Evolutionary conservation across 139 green algal species (phyloP), one percentile per base, ranked within the genome.

Genomic region (Chlamydomonas incerta): DNA sequence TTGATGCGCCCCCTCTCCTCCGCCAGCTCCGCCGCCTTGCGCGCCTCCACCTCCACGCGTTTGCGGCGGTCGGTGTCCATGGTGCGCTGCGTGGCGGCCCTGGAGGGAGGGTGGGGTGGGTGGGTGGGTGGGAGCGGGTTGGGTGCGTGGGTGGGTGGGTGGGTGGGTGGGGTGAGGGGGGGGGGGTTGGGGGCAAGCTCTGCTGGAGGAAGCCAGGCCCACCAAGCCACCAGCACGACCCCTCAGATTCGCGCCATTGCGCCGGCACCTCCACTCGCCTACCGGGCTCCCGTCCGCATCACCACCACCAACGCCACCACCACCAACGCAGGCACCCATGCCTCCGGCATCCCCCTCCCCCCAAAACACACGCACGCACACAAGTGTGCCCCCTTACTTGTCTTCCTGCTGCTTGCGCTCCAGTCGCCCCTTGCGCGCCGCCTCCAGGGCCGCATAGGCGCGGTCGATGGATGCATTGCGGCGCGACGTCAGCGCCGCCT

Each of bases 401-500:
- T 91, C 88, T n/a, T 91, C 88, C 52, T 88, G 69, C 63, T 92
- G 70, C 67, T 89, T 92, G 21, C 87, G 74, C 13, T 84, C 86
- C 31, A 90, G 63, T 37, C 90, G 80, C 28, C 74, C 66, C 60
- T 84, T 81, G 20, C 82, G 57, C 14, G 76, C 86, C 55, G 77
- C 92, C 72, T 89, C 85, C 46, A 88, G 15, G 37, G 47, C 63
- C 17, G 46, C 41, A 81, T 94, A 89, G 3, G 89, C 87, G 9
- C 87, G 52, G 23, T 90, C 89, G 0, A 93, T 88, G 50, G 91
- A 93, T 17, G 72, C 90, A 34, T 94, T 90, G n/a, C 92, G 74
- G 46, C 87, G 76, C 33, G 41, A 21, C 29, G 74, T 72, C 55
- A 92, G 67, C 3, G 66, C 62, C 21, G 87, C 74, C 55, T 88